phyloP scores from a whole-genome alignment of 129 eudicot species.

The Artemisia argyi region DNA sequence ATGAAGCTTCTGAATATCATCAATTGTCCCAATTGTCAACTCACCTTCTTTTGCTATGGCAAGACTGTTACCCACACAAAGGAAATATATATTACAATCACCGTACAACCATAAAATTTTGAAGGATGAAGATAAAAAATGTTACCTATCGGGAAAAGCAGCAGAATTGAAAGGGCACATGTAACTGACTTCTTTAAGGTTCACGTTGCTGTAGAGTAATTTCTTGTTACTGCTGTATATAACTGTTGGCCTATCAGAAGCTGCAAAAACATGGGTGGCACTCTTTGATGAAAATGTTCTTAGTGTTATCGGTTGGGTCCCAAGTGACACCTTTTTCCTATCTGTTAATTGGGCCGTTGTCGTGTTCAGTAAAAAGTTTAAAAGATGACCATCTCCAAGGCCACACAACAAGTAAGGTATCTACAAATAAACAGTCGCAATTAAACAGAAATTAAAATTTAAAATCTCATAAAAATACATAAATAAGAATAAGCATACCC shows the following conservation, averaged over 20 bases:
- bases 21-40: conserved; percentile 89
- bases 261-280: conserved; percentile 92
- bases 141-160: conserved; percentile 95
- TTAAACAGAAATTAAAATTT: background rate
- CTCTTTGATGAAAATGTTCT: conserved; percentile 87
- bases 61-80: conserved; percentile 51
- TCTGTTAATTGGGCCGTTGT: conserved; percentile 68
- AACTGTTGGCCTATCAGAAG: conserved; percentile 95
- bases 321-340: conserved; percentile 91
- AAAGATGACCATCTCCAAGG: conserved; percentile 97
- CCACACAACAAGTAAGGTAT: conserved; percentile 92
- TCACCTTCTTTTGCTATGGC: conserved; percentile 98
- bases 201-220: conserved; percentile 89
- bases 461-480: background rate
- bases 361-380: conserved; percentile 74
- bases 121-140: background rate
- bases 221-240: conserved; percentile 97
- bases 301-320: conserved; percentile 88
- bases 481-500: conserved; percentile 50
- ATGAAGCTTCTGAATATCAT: conserved; percentile 95
- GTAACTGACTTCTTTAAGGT: conserved; percentile 94
- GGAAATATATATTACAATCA: background rate
- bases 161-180: conserved; percentile 98
- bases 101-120: background rate
- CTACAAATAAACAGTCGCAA: conserved; percentile 40